Base-by-base conservation (phyloP, 2,329 filamentous ascomycete species). In the Sphaerulina vaccinii region DNA sequence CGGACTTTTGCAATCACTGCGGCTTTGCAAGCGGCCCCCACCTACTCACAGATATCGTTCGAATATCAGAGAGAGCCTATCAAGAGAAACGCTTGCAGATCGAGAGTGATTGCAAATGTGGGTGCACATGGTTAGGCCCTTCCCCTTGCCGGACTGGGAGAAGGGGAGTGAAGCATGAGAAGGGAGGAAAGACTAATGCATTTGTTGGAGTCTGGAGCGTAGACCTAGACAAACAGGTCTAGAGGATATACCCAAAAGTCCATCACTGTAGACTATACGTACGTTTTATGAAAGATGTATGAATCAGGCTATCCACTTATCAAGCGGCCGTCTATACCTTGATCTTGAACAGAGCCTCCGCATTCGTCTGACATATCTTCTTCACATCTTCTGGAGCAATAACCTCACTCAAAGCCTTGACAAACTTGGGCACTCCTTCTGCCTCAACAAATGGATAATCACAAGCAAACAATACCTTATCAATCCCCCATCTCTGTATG, bases 361-460 rank as follows among this genome's bases (percentile, higher is more conserved):
- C 46, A 32, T 49, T 49, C 21, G 24, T 33, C 24, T 41, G 36
- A 22, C 27, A 33, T 16, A 49, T 41, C n/a, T 32, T 51, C 15
- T 37, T 29, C 16, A 49, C 19, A 21, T 41, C 37, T 13, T 19
- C 37, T 6, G 23, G 36, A 6, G 36, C 24, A 19, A 49, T n/a
- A n/a, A 41, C 27, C 18, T 39, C 37, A 11, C 24, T 29, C 46
- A 49, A 23, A 11, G 27, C n/a, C 23, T 21, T 33, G 15, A 42
- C 37, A 49, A 49, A 49, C 7, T 41, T 39, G 10, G 23, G 15
- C 10, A 40, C 46, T 6, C 46, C n/a, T 6, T 41, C 46, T 13
- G 27, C 32, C 37, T 49, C 46, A n/a, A 49, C 37, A 24, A 32
- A 35, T 21, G 46, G 36, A 39, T 49, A 49, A 41, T 41, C 46